Evolutionary conservation across 108 stramenopile genomes (phyloP).

Genomic region (Skeletonema grethae): DNA sequence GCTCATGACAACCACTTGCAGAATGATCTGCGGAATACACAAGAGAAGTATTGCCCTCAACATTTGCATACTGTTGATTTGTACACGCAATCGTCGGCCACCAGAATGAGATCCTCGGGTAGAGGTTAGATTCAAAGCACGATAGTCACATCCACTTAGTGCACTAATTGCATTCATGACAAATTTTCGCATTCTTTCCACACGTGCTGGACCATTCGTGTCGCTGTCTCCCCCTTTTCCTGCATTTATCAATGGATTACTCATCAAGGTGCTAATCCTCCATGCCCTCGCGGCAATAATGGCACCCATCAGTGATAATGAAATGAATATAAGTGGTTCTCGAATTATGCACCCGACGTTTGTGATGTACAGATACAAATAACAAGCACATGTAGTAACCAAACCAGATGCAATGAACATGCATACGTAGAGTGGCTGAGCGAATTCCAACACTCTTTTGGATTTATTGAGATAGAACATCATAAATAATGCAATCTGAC

Average conservation of each 20-base stretch:
- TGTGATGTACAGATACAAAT: slow-evolving; percentile 21
- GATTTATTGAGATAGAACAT: slow-evolving; percentile 21
- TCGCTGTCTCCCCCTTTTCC: neutral
- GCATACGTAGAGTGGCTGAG: slow-evolving; percentile 24
- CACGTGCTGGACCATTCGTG: neutral
- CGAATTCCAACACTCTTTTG: slow-evolving; percentile 36
- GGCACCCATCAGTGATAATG: slow-evolving; percentile 32
- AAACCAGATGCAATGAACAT: slow-evolving; percentile 21
- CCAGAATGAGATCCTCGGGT: neutral
- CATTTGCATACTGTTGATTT: slow-evolving; percentile 14
- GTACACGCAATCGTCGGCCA: slow-evolving; percentile 16
- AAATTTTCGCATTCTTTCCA: slow-evolving; percentile 11
- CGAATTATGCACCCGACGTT: slow-evolving; percentile 26
- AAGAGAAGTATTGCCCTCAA: slow-evolving; percentile 14
- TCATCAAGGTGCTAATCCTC: slow-evolving; percentile 33
- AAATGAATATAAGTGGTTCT: slow-evolving; percentile 32
- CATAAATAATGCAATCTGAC: slow-evolving; percentile 13
- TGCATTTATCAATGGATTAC: slow-evolving; percentile 20
- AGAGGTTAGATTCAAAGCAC: neutral
- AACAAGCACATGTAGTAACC: slow-evolving; percentile 20
- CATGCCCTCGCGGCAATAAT: slow-evolving; percentile 36
- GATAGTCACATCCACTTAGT: slow-evolving; percentile 9
- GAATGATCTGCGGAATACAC: slow-evolving; percentile 21
- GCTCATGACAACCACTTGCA: slow-evolving; percentile 22
- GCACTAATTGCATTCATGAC: slow-evolving; percentile 16